Evolutionary conservation across 495 filamentous ascomycete species (phyloP).

Genomic region (Arthonia radiata): DNA sequence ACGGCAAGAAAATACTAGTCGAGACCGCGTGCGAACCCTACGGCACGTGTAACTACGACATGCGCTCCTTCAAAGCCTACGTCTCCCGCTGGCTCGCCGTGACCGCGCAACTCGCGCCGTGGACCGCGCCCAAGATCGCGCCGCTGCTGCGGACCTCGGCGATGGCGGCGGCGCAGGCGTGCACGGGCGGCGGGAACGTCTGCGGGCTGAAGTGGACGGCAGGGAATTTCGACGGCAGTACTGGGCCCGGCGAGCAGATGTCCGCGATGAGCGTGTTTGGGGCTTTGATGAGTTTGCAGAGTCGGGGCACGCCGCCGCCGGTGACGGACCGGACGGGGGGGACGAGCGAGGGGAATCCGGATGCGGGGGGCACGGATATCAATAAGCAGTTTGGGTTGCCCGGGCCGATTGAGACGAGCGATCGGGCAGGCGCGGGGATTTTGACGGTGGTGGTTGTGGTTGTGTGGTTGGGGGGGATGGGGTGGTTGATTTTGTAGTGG

Average conservation of each 20-base stretch:
- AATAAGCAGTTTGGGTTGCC: too few relatives aligned
- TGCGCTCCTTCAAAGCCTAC: constrained; percentile 62
- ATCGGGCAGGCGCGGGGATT: constrained; percentile 35
- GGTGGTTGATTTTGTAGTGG: constrained; percentile 26
- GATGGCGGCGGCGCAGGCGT: constrained; percentile 37
- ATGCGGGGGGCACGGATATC: too few relatives aligned
- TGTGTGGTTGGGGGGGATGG: constrained; percentile 16
- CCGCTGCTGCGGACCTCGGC: constrained; percentile 37
- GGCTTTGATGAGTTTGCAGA: neutral
- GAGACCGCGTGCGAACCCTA: constrained; percentile 51
- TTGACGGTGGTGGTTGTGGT: constrained; percentile 24
- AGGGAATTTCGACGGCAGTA: constrained; percentile 25
- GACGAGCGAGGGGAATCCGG: constrained; percentile 46
- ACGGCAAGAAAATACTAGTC: constrained; percentile 27
- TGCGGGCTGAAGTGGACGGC: constrained; percentile 51
- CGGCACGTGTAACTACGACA: constrained; percentile 39
- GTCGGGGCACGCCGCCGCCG: constrained; percentile 19
- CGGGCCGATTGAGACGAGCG: constrained; percentile 20
- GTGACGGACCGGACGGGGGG: constrained; percentile 45
- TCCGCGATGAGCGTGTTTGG: constrained; percentile 15
- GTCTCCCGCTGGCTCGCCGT: constrained; percentile 52
- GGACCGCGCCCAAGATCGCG: constrained; percentile 32
- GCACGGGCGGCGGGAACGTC: constrained; percentile 31
- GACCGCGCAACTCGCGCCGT: constrained; percentile 47
- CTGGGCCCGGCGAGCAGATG: constrained; percentile 48